These are phyloP conservation scores for Termitomyces heimii DNA, from an alignment of 768 basidiomycete species.

Conservation along the genomic window DNA sequence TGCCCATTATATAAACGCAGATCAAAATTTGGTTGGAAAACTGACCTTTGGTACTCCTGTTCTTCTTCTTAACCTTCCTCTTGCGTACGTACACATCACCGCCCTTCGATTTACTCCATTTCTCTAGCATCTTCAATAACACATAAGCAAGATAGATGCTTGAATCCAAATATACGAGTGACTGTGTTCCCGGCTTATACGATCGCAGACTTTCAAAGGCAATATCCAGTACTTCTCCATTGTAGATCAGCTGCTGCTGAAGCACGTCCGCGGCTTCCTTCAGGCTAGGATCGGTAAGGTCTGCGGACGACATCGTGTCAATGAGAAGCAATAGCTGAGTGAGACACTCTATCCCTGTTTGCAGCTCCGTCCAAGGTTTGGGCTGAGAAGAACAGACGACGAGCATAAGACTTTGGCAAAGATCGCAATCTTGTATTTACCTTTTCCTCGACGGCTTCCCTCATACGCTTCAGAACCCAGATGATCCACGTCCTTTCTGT, in stretches of 20 bases:
- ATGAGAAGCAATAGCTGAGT: constrained; percentile 88
- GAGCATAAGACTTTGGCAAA: background rate
- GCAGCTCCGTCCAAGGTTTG: constrained; percentile 89
- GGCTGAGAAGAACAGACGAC: constrained; percentile 50
- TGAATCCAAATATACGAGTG: constrained; percentile 78
- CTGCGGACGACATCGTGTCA: constrained; percentile 68
- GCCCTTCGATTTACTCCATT: constrained; percentile 68
- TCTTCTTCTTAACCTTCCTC: constrained; percentile 50
- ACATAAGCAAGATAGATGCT: constrained; percentile 81
- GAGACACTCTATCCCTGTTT: constrained; percentile 91
- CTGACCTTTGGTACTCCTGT: constrained; percentile 39
- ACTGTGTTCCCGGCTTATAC: constrained; percentile 79
- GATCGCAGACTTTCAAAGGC: constrained; percentile 69
- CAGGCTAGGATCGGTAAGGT: constrained; percentile 39
- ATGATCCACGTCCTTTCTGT: constrained; percentile 83
- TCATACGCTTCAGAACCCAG: constrained; percentile 89
- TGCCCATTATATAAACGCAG: constrained; percentile 7
- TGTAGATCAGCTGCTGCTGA: constrained; percentile 90
- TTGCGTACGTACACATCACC: constrained; percentile 76
- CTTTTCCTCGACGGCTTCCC: constrained; percentile 86
- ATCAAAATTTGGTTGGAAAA: constrained; percentile 3
- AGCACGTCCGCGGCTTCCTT: constrained; percentile 75
- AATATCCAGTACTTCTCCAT: constrained; percentile 89
- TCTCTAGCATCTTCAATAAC: constrained; percentile 85
- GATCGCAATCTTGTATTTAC: constrained; percentile 29